Evolutionary conservation across 768 basidiomycete species (phyloP).

Genomic region (Hygrocybe punicea): DNA sequence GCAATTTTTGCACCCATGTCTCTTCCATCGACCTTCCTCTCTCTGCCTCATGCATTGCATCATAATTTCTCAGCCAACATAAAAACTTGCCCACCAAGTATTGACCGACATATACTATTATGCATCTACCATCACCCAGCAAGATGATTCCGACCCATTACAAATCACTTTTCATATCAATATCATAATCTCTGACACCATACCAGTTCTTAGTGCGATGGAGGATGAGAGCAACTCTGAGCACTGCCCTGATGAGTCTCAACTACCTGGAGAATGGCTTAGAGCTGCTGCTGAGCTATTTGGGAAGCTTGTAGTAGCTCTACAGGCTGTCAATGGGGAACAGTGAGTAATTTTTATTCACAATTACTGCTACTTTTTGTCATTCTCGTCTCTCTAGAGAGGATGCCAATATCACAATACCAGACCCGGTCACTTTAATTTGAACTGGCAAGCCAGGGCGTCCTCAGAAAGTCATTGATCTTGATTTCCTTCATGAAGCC

Average conservation of each 20-base stretch:
- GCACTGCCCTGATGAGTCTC: neutral
- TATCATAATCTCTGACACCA: neutral
- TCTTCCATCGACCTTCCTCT: too few species aligned
- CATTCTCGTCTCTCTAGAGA: neutral
- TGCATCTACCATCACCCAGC: neutral
- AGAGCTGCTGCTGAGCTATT: too few species aligned
- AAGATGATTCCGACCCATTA: slow-evolving; percentile 2
- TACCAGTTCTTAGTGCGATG: neutral
- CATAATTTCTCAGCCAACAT: neutral
- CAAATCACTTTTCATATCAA: neutral
- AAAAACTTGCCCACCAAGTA: neutral
- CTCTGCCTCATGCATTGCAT: too few species aligned
- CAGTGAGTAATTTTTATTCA: too few species aligned
- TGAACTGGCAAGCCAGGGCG: neutral
- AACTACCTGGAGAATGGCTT: neutral
- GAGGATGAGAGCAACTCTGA: neutral
- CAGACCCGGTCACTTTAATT: neutral
- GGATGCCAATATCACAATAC: neutral
- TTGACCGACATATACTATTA: neutral
- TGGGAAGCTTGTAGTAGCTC: too few species aligned
- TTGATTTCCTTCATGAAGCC: neutral
- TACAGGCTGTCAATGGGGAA: too few species aligned
- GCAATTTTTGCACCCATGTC: too few species aligned
- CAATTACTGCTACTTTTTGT: neutral
- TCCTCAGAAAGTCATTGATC: neutral